These are phyloP conservation scores for Trametes sanguinea DNA, from an alignment of 768 basidiomycete genomes.

Conservation along the genomic window DNA sequence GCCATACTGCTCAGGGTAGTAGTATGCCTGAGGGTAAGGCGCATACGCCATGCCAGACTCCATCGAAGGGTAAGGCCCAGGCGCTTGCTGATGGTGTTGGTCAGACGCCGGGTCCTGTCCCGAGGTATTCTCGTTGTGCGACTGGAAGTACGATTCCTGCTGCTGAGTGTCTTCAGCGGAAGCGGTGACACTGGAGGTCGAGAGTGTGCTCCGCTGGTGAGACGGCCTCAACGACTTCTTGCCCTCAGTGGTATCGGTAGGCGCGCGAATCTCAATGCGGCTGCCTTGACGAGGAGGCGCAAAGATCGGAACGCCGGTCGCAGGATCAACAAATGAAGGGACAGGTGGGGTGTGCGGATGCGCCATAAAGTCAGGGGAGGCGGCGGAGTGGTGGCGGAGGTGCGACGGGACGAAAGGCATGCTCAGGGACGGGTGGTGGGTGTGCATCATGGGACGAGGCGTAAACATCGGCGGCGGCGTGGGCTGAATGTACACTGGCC, in stretches of 20 bases:
- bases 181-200: slow-evolving; percentile 16
- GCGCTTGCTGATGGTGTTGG: slow-evolving; percentile 23
- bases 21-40: slow-evolving; percentile 66
- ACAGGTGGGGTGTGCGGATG: slow-evolving; percentile 62
- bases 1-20: slow-evolving; percentile 68
- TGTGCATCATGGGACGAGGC: slow-evolving; percentile 64
- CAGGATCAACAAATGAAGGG: slow-evolving; percentile 65
- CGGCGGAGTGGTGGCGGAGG: slow-evolving; percentile 57
- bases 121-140: not conserved
- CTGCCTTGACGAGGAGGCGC: slow-evolving; percentile 70
- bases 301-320: slow-evolving; percentile 71
- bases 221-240: slow-evolving; percentile 36
- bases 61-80: slow-evolving; percentile 26
- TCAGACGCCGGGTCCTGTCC: slow-evolving; percentile 24
- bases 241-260: slow-evolving; percentile 36
- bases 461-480: slow-evolving; percentile 63
- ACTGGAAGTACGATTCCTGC: slow-evolving; percentile 10
- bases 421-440: slow-evolving; percentile 48
- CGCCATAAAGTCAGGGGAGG: slow-evolving; percentile 64
- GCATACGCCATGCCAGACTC: slow-evolving; percentile 54
- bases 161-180: not conserved
- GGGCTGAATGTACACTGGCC: slow-evolving; percentile 68
- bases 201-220: slow-evolving; percentile 47
- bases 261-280: slow-evolving; percentile 76
- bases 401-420: slow-evolving; percentile 60